A percentile compares a stretch with the other conserved stretches of the same genome.
Conservation (phyloP, 805 yeast species). For the Saccharomycopsis vini region DNA sequence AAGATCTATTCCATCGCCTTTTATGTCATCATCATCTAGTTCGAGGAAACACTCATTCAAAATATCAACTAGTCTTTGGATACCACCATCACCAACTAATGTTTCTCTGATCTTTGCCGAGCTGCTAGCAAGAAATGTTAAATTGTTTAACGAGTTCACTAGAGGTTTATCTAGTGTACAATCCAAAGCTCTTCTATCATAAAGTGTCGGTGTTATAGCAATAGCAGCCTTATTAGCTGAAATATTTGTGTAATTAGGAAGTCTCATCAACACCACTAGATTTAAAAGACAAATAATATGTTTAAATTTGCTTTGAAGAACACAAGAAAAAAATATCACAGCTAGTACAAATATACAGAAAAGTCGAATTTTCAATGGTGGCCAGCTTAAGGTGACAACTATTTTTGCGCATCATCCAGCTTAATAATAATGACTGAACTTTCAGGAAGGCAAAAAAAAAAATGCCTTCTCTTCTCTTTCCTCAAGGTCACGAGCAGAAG, state of each 20-base stretch:
- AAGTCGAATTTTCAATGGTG: no score
- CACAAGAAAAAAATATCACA: no score
- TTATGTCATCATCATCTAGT: constrained; percentile 1
- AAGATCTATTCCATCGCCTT: background rate
- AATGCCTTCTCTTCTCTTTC: no score
- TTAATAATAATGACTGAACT: no score
- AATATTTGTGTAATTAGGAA: constrained; percentile 75
- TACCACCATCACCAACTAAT: constrained; percentile 80
- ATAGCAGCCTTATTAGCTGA: constrained; percentile 85
- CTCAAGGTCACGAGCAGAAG: no score
- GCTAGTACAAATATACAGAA: no score
- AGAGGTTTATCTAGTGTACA: constrained; percentile 83
- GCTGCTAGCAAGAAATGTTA: constrained; percentile 78
- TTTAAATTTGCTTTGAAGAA: no score
- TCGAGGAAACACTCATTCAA: constrained; percentile 63
- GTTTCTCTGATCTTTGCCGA: constrained; percentile 88
- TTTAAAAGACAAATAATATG: no score
- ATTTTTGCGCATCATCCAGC: no score
- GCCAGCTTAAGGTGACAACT: no score
- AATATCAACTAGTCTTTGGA: constrained; percentile 79
- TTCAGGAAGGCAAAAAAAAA: no score
- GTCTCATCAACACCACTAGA: no score
- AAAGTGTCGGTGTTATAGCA: constrained; percentile 77
- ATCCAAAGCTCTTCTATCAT: constrained; percentile 88
- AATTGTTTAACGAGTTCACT: constrained; percentile 83